These are phyloP conservation scores for Hypomyces rosellus DNA, from an alignment of 2,329 filamentous ascomycete species.

Conservation along the genomic window DNA sequence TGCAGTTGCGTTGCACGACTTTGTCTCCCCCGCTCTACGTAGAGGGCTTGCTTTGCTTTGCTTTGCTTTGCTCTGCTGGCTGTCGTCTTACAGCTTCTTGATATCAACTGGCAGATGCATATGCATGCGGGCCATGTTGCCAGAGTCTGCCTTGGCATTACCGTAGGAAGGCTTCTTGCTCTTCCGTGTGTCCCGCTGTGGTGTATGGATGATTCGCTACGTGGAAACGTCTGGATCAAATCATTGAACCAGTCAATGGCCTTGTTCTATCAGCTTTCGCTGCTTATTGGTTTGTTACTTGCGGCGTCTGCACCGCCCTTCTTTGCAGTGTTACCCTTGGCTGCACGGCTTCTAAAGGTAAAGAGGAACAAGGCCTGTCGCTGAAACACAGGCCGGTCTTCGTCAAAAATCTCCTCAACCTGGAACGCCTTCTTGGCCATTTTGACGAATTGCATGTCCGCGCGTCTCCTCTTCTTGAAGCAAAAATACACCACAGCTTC, in stretches of 20 bases:
- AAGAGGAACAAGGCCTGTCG: conserved; percentile 57
- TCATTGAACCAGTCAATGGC: background rate
- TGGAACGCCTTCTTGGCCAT: conserved; percentile 60
- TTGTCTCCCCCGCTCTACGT: background rate
- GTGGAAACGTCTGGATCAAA: background rate
- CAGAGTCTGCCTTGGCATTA: conserved; percentile 1
- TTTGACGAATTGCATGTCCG: conserved; percentile 69
- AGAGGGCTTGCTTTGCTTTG: background rate
- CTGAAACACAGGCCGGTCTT: conserved; percentile 51
- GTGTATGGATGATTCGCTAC: too few species aligned
- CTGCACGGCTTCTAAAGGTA: conserved; percentile 41
- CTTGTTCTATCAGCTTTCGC: conserved; percentile 5
- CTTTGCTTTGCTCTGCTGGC: background rate
- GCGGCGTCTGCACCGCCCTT: conserved; percentile 4
- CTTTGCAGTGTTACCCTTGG: conserved; percentile 7
- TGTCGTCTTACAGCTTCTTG: background rate
- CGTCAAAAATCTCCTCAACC: conserved; percentile 56
- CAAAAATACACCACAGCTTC: conserved; percentile 68
- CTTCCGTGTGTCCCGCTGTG: background rate
- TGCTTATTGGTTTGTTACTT: conserved; percentile 1
- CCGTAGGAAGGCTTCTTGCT: background rate
- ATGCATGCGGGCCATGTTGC: background rate
- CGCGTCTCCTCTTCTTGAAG: conserved; percentile 87
- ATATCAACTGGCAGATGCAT: background rate
- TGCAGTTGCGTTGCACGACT: background rate